phyloP scores from a whole-genome alignment of 2,329 filamentous ascomycete species.

The Diplodia intermedia region DNA sequence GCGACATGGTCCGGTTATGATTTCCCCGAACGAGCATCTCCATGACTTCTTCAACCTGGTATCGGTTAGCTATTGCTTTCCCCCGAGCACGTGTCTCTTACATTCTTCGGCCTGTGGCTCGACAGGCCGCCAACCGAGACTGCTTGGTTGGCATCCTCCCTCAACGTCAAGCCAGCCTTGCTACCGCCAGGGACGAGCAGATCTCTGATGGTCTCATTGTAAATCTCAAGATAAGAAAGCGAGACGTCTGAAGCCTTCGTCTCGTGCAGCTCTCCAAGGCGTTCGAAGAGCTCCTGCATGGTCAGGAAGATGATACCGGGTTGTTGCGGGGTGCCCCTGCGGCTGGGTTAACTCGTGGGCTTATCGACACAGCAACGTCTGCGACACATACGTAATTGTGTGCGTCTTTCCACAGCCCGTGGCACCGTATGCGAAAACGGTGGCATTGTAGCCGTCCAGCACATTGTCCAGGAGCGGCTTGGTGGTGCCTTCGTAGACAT shows the following conservation, averaged over 20 bases:
- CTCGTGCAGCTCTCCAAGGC: slow-evolving; percentile 82
- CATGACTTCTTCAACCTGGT: slow-evolving; percentile 82
- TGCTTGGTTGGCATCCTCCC: slow-evolving; percentile 91
- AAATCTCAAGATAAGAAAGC: slow-evolving; percentile 95
- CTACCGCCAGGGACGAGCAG: slow-evolving; percentile 83
- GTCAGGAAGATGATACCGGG: slow-evolving; percentile 98
- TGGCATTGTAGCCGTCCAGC: slow-evolving; percentile 97
- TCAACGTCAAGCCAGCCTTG: slow-evolving; percentile 85
- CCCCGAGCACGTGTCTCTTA: slow-evolving; percentile 49
- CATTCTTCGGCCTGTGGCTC: slow-evolving; percentile 87
- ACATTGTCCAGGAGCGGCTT: slow-evolving; percentile 91
- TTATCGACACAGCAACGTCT: slow-evolving; percentile 81
- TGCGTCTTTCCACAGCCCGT: slow-evolving; percentile 99
- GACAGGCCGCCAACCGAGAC: slow-evolving; percentile 91
- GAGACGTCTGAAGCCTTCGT: slow-evolving; percentile 91
- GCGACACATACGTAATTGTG: slow-evolving; percentile 70
- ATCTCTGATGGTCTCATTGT: slow-evolving; percentile 98
- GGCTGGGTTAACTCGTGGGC: slow-evolving; percentile 60
- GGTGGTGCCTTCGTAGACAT: slow-evolving; percentile 95
- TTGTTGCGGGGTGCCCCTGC: slow-evolving; percentile 79
- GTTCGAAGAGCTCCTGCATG: slow-evolving; percentile 98
- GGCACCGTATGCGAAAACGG: slow-evolving; percentile 96
- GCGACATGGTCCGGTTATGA: slow-evolving; percentile 92
- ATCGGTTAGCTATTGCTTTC: slow-evolving; percentile 38
- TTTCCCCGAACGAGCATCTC: slow-evolving; percentile 98